These are phyloP conservation scores for Sphaceloma murrayae DNA, from an alignment of 2,329 filamentous ascomycete species.

Conservation along the genomic window DNA sequence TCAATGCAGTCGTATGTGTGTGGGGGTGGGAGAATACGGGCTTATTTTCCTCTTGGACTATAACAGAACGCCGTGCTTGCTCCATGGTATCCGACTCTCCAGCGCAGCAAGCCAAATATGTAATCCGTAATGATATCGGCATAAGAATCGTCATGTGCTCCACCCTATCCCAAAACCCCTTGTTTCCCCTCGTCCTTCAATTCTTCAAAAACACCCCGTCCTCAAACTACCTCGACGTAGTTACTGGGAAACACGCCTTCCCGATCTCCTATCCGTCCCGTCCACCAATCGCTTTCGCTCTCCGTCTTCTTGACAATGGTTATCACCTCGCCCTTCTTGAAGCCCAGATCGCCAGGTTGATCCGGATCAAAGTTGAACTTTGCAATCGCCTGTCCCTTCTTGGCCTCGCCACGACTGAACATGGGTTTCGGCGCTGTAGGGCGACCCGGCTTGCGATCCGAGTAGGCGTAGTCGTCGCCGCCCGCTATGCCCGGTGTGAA, in stretches of 20 bases:
- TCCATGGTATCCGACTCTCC: neutral
- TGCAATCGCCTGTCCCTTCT: slow-evolving; percentile 73
- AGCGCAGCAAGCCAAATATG: too few species aligned
- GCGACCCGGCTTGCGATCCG: slow-evolving; percentile 57
- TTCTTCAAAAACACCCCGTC: neutral
- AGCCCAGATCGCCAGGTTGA: slow-evolving; percentile 82
- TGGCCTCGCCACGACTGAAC: slow-evolving; percentile 48
- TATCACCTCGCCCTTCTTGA: slow-evolving; percentile 96
- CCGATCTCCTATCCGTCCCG: slow-evolving; percentile 71
- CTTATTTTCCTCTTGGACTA: too few species aligned
- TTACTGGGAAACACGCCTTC: slow-evolving; percentile 81
- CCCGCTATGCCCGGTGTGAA: slow-evolving; percentile 18
- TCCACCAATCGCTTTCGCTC: slow-evolving; percentile 96
- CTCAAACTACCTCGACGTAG: slow-evolving; percentile 26
- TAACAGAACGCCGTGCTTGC: neutral
- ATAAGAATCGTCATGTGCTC: too few species aligned
- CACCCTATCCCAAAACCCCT: too few species aligned
- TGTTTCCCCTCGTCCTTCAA: neutral
- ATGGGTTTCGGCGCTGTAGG: slow-evolving; percentile 85
- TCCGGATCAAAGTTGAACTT: slow-evolving; percentile 92
- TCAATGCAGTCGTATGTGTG: too few species aligned
- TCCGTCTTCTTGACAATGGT: slow-evolving; percentile 92
- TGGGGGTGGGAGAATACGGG: too few species aligned
- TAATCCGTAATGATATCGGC: too few species aligned
- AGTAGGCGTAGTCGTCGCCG: slow-evolving; percentile 45